A percentile compares a stretch with the other conserved stretches of the same genome.
Conservation (phyloP, 768 basidiomycete species). For the Xerocomellus chrysenteron region DNA sequence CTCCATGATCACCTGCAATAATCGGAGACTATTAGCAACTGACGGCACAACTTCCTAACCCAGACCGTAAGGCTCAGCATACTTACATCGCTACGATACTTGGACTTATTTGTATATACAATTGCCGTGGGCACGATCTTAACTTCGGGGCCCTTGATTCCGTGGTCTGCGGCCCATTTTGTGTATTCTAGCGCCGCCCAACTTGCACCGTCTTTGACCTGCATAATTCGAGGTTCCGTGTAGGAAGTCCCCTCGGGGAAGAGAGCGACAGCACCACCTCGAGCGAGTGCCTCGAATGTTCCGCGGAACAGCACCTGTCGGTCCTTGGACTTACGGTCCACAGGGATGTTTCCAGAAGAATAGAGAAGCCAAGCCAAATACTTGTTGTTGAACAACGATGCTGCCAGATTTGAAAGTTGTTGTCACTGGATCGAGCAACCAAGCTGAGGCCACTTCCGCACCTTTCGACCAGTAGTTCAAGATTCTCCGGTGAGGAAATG, state of each 20-base stretch:
- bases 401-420: constrained; percentile 36
- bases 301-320: constrained; percentile 84
- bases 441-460: constrained; percentile 27
- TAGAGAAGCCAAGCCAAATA: constrained; percentile 68
- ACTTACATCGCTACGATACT: constrained; percentile 87
- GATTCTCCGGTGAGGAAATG: constrained; percentile 77
- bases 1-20: constrained; percentile 67
- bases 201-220: constrained; percentile 89
- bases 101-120: constrained; percentile 93
- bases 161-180: constrained; percentile 67
- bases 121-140: constrained; percentile 82
- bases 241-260: constrained; percentile 95
- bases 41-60: not conserved
- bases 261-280: constrained; percentile 83
- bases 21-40: constrained; percentile 16
- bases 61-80: constrained; percentile 27
- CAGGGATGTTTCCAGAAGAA: constrained; percentile 96
- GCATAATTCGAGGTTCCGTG: constrained; percentile 90
- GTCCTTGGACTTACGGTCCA: constrained; percentile 93
- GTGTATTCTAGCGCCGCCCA: constrained; percentile 95
- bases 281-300: constrained; percentile 81
- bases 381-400: constrained; percentile 80
- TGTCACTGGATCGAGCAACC: constrained; percentile 10
- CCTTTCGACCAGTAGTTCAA: constrained; percentile 97
- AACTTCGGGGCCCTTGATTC: constrained; percentile 44